Evolutionary conservation across 2,329 filamentous ascomycete species (phyloP), one percentile per base, ranked within the genome.

Genomic region (Rachicladosporium sp.): DNA sequence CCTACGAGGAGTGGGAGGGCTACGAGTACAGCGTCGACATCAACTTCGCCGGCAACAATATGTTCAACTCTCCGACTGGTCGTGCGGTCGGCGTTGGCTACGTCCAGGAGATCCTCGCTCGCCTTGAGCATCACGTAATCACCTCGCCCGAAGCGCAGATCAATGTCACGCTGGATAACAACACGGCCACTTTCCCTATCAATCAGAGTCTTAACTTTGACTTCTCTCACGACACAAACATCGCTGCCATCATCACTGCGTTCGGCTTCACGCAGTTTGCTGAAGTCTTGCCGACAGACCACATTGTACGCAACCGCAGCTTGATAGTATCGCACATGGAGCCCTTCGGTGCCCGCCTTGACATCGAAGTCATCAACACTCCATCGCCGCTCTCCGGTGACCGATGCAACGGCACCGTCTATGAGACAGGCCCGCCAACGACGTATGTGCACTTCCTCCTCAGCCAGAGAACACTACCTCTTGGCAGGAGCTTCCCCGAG

Each of bases 131-230:
- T 54, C 78, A 83, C 50, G 55, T 67, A 34, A 68, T 70, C 43
- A 58, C 56, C 12, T 45, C 51, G 3, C 63, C 65, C 0, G 52
- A 56, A 0, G 65, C 59, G 0, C 63, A 68, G 41, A 58, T 68
- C 62, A 84, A 85, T 54, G 67, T 72, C n/a, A 84, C 80, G 0
- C 70, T 84, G 23, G 79, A 83, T 62, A 74, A 69, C 53, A 82
- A 71, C 57, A 69, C 69, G 0, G 65, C 65, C 29, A 87, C 81
- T 0, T 88, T 88, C 56, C 82, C 82, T 0, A 61, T 82, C 3
- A 74, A 85, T 53, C 83, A 88, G 55, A 71, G 66, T 13, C 66
- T 88, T 10, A 85, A 86, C 57, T 73, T 87, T 36, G 82, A 87
- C 63, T 87, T 87, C 57, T 78, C 74, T 10, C 82, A 88, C 57